These are phyloP conservation scores for Ceratocystis eucalypticola DNA, from an alignment of 2,329 filamentous ascomycete species.

Conservation along the genomic window DNA sequence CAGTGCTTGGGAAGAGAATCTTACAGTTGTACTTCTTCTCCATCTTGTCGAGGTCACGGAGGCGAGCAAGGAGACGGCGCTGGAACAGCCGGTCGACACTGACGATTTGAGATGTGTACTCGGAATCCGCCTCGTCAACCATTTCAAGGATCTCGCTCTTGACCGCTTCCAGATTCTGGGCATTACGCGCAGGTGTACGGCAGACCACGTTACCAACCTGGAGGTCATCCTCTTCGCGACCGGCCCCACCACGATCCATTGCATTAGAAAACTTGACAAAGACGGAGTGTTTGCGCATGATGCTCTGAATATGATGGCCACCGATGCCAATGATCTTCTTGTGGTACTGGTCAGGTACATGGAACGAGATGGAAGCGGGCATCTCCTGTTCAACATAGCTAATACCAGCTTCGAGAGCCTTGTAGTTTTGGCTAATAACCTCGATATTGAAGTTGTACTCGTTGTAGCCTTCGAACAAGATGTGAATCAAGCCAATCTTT, in stretches of 20 bases:
- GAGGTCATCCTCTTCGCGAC: constrained; percentile 93
- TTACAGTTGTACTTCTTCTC: constrained; percentile 99
- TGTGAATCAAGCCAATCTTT: constrained; percentile 80
- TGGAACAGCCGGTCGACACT: constrained; percentile 92
- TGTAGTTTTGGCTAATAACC: constrained; percentile 81
- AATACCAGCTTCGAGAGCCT: constrained; percentile 85
- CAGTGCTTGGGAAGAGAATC: constrained; percentile 93
- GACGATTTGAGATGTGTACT: constrained; percentile 89
- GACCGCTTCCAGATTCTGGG: constrained; percentile 88
- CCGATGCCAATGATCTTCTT: constrained; percentile 99
- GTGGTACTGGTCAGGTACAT: constrained; percentile 97
- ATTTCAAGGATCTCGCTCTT: constrained; percentile 99
- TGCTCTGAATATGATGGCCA: constrained; percentile 94
- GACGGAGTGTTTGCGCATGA: constrained; percentile 99
- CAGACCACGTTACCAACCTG: constrained; percentile 99
- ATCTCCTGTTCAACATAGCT: constrained; percentile 95
- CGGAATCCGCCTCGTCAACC: constrained; percentile 93
- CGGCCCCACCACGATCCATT: constrained; percentile 87
- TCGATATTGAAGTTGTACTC: constrained; percentile 99
- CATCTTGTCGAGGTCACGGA: constrained; percentile 80
- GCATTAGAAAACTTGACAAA: constrained; percentile 99
- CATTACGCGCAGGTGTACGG: constrained; percentile 90
- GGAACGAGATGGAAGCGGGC: constrained; percentile 97
- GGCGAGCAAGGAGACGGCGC: constrained; percentile 77
- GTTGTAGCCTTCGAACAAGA: constrained; percentile 97